phyloP scores from a whole-genome alignment of 2,329 filamentous ascomycete species.

The Proliferodiscus dingleyae region DNA sequence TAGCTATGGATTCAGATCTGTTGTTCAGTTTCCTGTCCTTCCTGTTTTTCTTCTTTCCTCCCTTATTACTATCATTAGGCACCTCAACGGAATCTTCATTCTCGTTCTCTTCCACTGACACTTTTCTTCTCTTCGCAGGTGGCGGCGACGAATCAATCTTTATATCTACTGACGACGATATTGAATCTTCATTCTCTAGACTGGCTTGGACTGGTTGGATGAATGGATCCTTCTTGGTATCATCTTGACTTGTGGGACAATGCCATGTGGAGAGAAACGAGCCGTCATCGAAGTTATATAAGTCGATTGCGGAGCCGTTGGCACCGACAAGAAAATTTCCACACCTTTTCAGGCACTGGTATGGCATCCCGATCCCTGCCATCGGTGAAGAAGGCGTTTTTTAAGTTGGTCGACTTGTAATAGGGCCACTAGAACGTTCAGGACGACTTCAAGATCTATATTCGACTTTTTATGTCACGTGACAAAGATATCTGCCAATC shows the following conservation, averaged over 20 bases:
- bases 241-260: slow-evolving; percentile 17
- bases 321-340: slow-evolving; percentile 65
- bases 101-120: slow-evolving; percentile 15
- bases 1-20: slow-evolving; percentile 16
- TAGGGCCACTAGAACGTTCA: not conserved
- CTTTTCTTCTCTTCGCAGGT: slow-evolving; percentile 31
- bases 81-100: not conserved
- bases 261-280: slow-evolving; percentile 46
- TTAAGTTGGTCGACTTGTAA: not conserved
- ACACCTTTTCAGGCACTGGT: slow-evolving; percentile 55
- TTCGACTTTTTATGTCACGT: slow-evolving; percentile 3
- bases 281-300: slow-evolving; percentile 56
- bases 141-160: slow-evolving; percentile 13
- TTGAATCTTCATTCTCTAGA: slow-evolving; percentile 5
- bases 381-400: slow-evolving; percentile 1
- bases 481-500: not conserved
- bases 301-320: slow-evolving; percentile 66
- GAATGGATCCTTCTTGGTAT: not conserved
- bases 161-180: slow-evolving; percentile 9
- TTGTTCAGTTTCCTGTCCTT: slow-evolving; percentile 19
- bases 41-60: slow-evolving; percentile 14
- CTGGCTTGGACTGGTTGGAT: not conserved
- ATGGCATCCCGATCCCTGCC: slow-evolving; percentile 49
- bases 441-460: not conserved
- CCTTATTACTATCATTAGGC: not conserved